Evolutionary conservation across 2,329 filamentous ascomycete species (phyloP).

Genomic region (Escovopsis sp.): DNA sequence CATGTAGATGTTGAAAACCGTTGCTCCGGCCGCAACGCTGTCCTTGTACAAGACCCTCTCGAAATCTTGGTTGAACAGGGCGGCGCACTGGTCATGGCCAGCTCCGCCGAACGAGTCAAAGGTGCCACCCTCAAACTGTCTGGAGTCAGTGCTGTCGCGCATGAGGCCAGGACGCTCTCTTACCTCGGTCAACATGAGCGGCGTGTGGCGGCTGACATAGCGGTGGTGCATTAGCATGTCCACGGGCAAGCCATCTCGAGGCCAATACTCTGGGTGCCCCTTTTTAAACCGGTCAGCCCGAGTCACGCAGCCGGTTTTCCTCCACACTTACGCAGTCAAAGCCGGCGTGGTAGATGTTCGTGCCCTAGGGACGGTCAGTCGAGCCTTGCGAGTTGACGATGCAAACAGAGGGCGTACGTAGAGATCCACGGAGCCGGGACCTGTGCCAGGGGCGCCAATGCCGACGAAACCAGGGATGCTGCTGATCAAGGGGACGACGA

Average conservation of each 20-base stretch:
- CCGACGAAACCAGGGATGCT: slow-evolving; percentile 54
- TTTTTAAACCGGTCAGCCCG: slow-evolving; percentile 1
- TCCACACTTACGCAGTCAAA: slow-evolving; percentile 27
- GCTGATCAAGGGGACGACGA: slow-evolving; percentile 60
- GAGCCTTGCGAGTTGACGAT: slow-evolving; percentile 2
- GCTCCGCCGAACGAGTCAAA: slow-evolving; percentile 64
- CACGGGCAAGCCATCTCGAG: slow-evolving; percentile 35
- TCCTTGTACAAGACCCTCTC: slow-evolving; percentile 72
- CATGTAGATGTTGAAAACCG: slow-evolving; percentile 65
- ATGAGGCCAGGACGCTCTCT: slow-evolving; percentile 10
- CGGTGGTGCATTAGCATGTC: slow-evolving; percentile 26
- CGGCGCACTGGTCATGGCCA: slow-evolving; percentile 52
- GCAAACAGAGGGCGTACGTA: too few species aligned
- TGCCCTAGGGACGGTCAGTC: slow-evolving; percentile 8
- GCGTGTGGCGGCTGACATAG: slow-evolving; percentile 49
- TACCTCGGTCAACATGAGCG: slow-evolving; percentile 48
- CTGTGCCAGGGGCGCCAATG: slow-evolving; percentile 49
- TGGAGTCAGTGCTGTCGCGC: neutral
- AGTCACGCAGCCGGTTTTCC: neutral
- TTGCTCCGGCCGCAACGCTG: slow-evolving; percentile 48
- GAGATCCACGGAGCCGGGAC: slow-evolving; percentile 39
- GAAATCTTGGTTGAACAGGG: slow-evolving; percentile 57
- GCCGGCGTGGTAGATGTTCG: slow-evolving; percentile 28
- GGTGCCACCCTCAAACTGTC: slow-evolving; percentile 52
- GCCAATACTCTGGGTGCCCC: slow-evolving; percentile 39